Base-by-base conservation (phyloP, 2,329 filamentous ascomycete species). In the Immersiporthe knoxdaviesiana region DNA sequence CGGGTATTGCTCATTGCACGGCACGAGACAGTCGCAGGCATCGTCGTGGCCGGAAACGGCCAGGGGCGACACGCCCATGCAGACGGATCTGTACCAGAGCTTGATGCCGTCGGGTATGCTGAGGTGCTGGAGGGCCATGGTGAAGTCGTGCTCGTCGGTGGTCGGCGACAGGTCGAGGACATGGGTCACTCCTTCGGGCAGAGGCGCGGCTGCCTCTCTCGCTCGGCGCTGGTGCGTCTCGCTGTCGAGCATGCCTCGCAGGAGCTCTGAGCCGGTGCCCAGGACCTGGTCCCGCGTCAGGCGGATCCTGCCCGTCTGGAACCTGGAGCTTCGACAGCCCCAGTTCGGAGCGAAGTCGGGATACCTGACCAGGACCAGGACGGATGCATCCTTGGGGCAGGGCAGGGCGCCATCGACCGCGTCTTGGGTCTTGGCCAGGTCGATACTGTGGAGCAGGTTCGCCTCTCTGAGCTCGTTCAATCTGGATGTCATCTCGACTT, bases 151-250 rank as follows among this genome's bases (percentile, higher is more conserved):
- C 50, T 70, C 70, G 44, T 67, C 70, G 2, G 27, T 61, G 37
- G 66, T 66, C 4, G 70, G 70, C 10, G 63, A 68, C n/a, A 72
- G 54, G 30, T 72, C 66, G 37, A 71, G 62, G n/a, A 71, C 63
- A 24, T 70, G 63, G 4, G 56, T 65, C 7, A 69, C 50, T 14
- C 67, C 67, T 6, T 21, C 16, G 0, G 67, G 70, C 1, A 71
- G 65, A 5, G 64, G 37, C 8, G 24, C 64, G 5, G 62, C 61
- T 3, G 50, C 47, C 37, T 50, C 58, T 44, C 52, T 71, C 7
- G 61, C 70, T 5, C 67, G 64, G 16, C 47, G 65, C 47, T 71
- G 70, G 39, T 71, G 39, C 18, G 52, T n/a, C 21, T 63, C 67
- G 44, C 56, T 65, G 44, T 62, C 41, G 21, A 71, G 67, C 1